Evolutionary conservation across 257 asterid genomes (phyloP), one percentile per base, ranked within the genome.

Genomic region (Ballota nigra): DNA sequence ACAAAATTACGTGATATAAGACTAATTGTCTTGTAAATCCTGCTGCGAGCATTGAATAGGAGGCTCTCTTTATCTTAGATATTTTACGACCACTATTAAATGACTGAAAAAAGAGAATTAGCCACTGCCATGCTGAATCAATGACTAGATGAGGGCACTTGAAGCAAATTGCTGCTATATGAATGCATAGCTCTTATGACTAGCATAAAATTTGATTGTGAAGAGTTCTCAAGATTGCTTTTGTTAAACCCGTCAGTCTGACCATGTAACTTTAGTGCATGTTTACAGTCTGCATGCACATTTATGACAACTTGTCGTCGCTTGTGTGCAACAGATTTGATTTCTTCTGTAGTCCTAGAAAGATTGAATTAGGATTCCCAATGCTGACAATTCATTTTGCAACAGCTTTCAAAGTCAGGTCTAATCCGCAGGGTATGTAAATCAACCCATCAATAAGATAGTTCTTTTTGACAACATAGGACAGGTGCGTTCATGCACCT

Each of bases 321-420:
- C 4, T 34, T 22, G 6, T 38, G 8, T 18, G 24, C 51, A 33
- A 55, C 16, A 18, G 24, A 68, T 52, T 52, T 6, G 41, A 22
- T 16, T 18, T 13, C n/a, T 7, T 15, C 45, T 67, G 26, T 49
- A 52, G 51, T 68, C 49, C 38, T 53, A 53, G 3, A 56, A 66
- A 52, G 20, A 67, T 33, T 61, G 61, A 67, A 33, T 29, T 67
- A 49, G 12, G 63, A 16, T 28, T 51, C 49, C 61, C 59, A 49
- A 20, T 49, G 63, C 29, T 36, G 12, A 29, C 43, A 24, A 26
- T 16, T 47, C n/a, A 45, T 49, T 45, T 8, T 16, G 70, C 38
- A 47, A 33, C 60, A 16, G 51, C 62, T 51, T 49, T 15, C 20
- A 51, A 15, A 49, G 7, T 33, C 12, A 19, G 15, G 49, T 61